Conservation (phyloP, 2,329 filamentous ascomycete genomes). For the Metarhizium rileyi region DNA sequence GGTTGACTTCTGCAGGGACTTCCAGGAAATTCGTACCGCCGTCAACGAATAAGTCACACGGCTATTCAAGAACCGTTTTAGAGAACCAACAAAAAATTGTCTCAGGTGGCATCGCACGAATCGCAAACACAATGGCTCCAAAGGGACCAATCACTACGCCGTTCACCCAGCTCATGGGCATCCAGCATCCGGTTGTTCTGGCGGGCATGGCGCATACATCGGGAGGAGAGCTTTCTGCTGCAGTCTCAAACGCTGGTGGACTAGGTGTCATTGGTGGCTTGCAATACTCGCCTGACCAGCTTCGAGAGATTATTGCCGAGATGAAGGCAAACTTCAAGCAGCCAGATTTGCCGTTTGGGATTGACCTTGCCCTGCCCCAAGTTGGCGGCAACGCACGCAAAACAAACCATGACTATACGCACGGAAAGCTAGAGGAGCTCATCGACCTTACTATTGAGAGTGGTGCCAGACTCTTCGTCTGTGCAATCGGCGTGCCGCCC, state of each 20-base stretch:
- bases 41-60: no score
- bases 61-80: no score
- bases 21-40: no score
- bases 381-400: constrained; percentile 73
- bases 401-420: constrained; percentile 94
- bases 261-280: constrained; percentile 66
- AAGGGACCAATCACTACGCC: constrained; percentile 59
- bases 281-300: constrained; percentile 63
- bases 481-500: constrained; percentile 80
- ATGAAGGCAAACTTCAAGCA: constrained; percentile 64
- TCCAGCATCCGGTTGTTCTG: constrained; percentile 81
- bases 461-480: constrained; percentile 78
- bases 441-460: constrained; percentile 79
- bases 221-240: constrained; percentile 67
- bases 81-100: no score
- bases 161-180: constrained; percentile 67
- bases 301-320: constrained; percentile 73
- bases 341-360: constrained; percentile 71
- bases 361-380: constrained; percentile 86
- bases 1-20: no score
- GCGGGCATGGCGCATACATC: constrained; percentile 90
- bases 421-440: constrained; percentile 80
- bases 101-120: no score
- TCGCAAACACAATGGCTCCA: constrained; percentile 24
- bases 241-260: constrained; percentile 81